Base-by-base conservation (phyloP, 495 filamentous ascomycete genomes). In the Chaetomium fimeti region DNA sequence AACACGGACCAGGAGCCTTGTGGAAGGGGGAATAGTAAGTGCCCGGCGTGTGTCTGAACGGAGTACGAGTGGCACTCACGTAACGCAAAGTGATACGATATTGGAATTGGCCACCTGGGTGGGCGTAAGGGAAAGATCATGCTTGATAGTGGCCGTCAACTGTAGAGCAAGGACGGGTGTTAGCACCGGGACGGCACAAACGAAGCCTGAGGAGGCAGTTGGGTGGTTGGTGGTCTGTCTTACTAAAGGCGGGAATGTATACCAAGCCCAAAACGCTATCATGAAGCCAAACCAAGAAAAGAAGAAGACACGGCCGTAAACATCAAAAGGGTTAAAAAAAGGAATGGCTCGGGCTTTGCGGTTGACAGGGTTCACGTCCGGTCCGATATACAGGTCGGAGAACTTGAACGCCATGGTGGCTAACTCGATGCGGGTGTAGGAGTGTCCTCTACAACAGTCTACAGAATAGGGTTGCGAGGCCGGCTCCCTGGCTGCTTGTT, bases 211-310 rank as follows among this genome's bases (percentile, higher is more conserved):
- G 1, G 15, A 13, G 43, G 54, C 54, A 60, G 56, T 16, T 2
- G 12, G 1, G 36, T 6, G 3, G 7, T 2, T 5, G 32, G 32
- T 18, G 11, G 13, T 9, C 42, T 45, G 15, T 57, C 87, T 76
- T 80, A 92, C 88, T 78, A 94, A 72, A 68, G 91, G 91, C 60
- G 91, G 90, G 77, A 93, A 93, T 1, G 91, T 85, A 72, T 87
- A 91, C 89, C 93, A 98, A 2, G 90, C 93, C 77, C 91, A 89
- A 79, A 98, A 98, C 22, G 92, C 92, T 62, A 97, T 86, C 87
- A 97, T 91, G 78, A 98, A 98, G 11, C 93, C 93, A 53, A 91
- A 84, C 89, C 93, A 97, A 0, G 92, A 91, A 78, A 97, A 96
- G 81, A 92, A 91, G 76, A 95, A 97, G 1, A 94, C 91, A 3